Conservation (phyloP, 305 asterid species). For the Fraxinus xanthoxyloides region DNA sequence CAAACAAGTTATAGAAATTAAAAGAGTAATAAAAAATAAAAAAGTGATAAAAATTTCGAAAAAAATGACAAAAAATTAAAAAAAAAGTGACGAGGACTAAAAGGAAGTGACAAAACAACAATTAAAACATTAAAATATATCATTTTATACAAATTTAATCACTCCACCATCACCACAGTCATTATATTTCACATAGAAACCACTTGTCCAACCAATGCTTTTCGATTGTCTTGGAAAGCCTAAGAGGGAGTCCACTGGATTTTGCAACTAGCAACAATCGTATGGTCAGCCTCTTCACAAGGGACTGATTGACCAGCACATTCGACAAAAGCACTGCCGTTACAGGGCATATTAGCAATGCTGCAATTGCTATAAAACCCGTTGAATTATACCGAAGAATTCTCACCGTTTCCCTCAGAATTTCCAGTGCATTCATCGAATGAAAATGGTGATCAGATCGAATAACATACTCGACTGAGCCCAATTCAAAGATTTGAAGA, state of each 20-base stretch:
- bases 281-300: constrained; percentile 52
- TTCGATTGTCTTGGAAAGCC: constrained; percentile 18
- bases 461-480: constrained; percentile 25
- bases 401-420: constrained; percentile 77
- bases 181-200: too few relatives aligned
- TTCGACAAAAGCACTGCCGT: constrained; percentile 71
- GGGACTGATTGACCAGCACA: constrained; percentile 60
- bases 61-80: too few relatives aligned
- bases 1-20: too few relatives aligned
- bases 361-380: constrained; percentile 62
- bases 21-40: too few relatives aligned
- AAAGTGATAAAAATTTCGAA: too few relatives aligned
- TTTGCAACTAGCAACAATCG: constrained; percentile 65
- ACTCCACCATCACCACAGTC: too few relatives aligned
- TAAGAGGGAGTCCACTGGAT: constrained; percentile 73
- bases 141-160: too few relatives aligned
- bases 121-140: too few relatives aligned
- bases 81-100: too few relatives aligned
- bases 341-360: constrained; percentile 73
- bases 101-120: too few relatives aligned
- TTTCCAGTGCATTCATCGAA: constrained; percentile 72
- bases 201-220: too few relatives aligned
- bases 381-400: constrained; percentile 68
- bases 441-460: constrained; percentile 50
- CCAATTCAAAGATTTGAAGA: constrained; percentile 42